Conservation (phyloP, 306 rosid species). For the Ziziphus jujuba region DNA sequence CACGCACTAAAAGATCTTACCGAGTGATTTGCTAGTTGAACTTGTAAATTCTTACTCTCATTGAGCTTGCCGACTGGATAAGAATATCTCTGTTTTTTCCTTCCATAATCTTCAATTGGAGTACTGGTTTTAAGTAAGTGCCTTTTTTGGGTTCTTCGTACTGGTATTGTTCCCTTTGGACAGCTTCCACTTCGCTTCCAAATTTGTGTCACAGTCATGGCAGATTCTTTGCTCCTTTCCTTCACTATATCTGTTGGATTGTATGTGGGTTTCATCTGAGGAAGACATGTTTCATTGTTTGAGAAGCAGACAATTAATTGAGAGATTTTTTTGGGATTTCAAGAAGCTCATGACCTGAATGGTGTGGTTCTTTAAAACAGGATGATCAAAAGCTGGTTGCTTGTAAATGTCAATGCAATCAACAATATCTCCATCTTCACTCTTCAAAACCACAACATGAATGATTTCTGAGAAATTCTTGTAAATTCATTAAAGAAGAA, state of each 20-base stretch:
- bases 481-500: background rate
- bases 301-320: too few species aligned
- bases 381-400: constrained; percentile 67
- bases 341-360: constrained; percentile 40
- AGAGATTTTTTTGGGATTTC: background rate
- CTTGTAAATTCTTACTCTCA: constrained; percentile 7
- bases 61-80: constrained; percentile 10
- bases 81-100: constrained; percentile 34
- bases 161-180: constrained; percentile 61
- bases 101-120: constrained; percentile 30
- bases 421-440: constrained; percentile 69
- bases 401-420: constrained; percentile 54
- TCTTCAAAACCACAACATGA: constrained; percentile 34
- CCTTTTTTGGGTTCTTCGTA: constrained; percentile 46
- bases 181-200: constrained; percentile 70
- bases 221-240: background rate
- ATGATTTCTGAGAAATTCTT: background rate
- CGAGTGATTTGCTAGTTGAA: constrained; percentile 30
- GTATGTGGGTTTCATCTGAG: constrained; percentile 45
- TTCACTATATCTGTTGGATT: constrained; percentile 8
- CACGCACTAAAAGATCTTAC: constrained; percentile 2
- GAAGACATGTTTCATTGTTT: too few species aligned
- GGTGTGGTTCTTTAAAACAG: constrained; percentile 46
- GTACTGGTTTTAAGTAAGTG: constrained; percentile 40
- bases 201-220: constrained; percentile 33